Evolutionary conservation across 2,329 filamentous ascomycete genomes (phyloP).

Genomic region (Colletotrichum truncatum): DNA sequence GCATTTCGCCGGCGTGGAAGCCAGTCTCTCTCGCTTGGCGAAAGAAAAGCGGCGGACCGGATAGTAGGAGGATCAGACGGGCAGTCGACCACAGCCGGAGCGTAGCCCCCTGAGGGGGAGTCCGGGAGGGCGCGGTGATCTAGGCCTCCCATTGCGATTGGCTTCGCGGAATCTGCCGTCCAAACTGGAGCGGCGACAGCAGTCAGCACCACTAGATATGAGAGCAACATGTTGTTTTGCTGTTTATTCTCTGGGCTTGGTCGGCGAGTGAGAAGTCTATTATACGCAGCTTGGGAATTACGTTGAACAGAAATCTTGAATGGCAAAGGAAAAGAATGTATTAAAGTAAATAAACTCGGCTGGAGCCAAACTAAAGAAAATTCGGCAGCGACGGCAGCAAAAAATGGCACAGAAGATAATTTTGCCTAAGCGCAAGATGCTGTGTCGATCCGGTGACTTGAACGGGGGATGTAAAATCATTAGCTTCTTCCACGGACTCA

Average conservation of each 20-base stretch:
- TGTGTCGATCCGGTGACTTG: too few relatives aligned
- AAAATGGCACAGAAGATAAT: too few relatives aligned
- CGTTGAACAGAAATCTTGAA: too few relatives aligned
- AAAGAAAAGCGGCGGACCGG: slow-evolving; percentile 70
- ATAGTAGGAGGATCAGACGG: slow-evolving; percentile 75
- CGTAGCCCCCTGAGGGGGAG: slow-evolving; percentile 69
- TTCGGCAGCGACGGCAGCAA: too few relatives aligned
- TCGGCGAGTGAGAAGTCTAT: not conserved
- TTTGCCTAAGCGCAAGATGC: too few relatives aligned
- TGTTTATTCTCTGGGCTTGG: not conserved
- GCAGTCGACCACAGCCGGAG: slow-evolving; percentile 74
- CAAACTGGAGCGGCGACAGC: slow-evolving; percentile 36
- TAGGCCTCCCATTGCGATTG: slow-evolving; percentile 23
- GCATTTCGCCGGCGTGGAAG: slow-evolving; percentile 75
- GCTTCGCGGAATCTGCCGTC: slow-evolving; percentile 39
- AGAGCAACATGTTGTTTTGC: not conserved
- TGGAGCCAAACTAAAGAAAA: too few relatives aligned
- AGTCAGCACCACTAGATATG: slow-evolving; percentile 15
- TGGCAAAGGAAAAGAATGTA: too few relatives aligned
- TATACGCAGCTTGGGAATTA: too few relatives aligned
- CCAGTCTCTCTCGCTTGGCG: slow-evolving; percentile 79
- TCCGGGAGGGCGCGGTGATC: slow-evolving; percentile 45
- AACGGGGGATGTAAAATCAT: too few relatives aligned
- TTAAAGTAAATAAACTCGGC: too few relatives aligned
- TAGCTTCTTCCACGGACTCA: too few relatives aligned